Conservation (phyloP, 768 basidiomycete genomes). For the Phlebiopsis gigantea region DNA sequence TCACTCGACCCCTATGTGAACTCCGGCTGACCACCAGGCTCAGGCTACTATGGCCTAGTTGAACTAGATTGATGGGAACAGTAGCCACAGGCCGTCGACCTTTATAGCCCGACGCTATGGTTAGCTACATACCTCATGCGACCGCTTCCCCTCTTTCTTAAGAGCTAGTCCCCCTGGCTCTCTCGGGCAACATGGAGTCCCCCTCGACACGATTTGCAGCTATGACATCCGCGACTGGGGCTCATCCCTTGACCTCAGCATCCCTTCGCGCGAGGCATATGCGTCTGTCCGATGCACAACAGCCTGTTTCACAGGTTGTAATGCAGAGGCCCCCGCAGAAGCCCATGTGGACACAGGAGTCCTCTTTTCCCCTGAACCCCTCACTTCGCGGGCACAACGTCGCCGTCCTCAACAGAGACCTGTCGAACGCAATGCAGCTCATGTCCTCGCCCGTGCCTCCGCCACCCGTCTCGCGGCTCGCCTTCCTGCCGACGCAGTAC, state of each 20-base stretch:
- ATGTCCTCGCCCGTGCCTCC: background rate
- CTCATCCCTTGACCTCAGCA: constrained; percentile 1
- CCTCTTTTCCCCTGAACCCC: constrained; percentile 7
- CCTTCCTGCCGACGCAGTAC: background rate
- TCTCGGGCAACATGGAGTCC: no score
- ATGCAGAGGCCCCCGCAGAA: background rate
- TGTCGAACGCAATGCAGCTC: background rate
- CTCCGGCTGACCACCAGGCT: background rate
- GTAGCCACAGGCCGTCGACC: background rate
- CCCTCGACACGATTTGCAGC: background rate
- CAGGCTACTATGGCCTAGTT: background rate
- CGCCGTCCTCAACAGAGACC: background rate
- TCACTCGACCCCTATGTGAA: background rate
- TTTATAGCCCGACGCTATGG: constrained; percentile 2
- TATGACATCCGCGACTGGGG: background rate
- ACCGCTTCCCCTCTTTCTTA: background rate
- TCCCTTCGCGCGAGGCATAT: background rate
- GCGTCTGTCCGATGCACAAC: background rate
- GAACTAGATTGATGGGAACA: background rate
- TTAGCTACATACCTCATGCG: background rate
- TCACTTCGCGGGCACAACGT: background rate
- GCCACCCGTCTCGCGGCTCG: background rate
- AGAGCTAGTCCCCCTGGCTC: constrained; percentile 6
- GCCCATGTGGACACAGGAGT: constrained; percentile 6
- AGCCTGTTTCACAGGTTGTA: background rate